Conservation (phyloP, 768 basidiomycete genomes). For the Gautieria morchelliformis region DNA sequence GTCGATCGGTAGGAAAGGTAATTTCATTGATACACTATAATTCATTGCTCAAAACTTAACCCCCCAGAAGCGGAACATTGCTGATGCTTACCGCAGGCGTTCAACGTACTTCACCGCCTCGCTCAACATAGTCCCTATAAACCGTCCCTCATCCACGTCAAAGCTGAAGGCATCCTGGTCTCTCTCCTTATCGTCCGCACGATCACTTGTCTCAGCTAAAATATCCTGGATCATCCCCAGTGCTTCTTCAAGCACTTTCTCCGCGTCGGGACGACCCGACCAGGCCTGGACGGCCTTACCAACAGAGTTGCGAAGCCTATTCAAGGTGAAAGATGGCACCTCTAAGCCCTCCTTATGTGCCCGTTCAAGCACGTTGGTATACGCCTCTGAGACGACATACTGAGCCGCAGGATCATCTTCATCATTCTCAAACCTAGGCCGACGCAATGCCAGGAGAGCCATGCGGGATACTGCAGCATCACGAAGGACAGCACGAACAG, state of each 20-base stretch:
- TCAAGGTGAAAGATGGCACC: background rate
- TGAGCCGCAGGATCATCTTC: background rate
- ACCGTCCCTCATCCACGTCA: conserved; percentile 37
- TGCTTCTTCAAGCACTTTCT: conserved; percentile 51
- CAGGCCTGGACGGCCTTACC: background rate
- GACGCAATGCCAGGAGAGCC: conserved; percentile 2
- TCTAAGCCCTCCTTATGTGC: conserved; percentile 3
- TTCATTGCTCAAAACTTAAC: background rate
- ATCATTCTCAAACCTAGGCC: background rate
- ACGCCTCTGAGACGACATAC: background rate
- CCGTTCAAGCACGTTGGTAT: background rate
- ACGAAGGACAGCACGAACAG: conserved; percentile 5
- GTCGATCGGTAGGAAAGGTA: conserved; percentile 41
- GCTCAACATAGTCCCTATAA: conserved; percentile 52
- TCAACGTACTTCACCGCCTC: conserved; percentile 50
- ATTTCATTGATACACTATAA: conserved; percentile 26
- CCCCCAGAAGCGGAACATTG: background rate
- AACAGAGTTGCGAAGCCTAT: background rate
- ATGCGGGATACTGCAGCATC: conserved; percentile 4
- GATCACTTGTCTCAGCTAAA: conserved; percentile 60
- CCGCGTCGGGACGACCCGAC: background rate
- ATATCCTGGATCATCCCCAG: conserved; percentile 64
- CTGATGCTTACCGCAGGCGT: conserved; percentile 44
- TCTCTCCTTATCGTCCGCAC: conserved; percentile 27
- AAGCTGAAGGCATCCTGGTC: conserved; percentile 30